A percentile compares a stretch with the other conserved stretches of the same genome.
Evolutionary conservation across 2,329 filamentous ascomycete species (phyloP).

Genomic region (Daldinia sp.): DNA sequence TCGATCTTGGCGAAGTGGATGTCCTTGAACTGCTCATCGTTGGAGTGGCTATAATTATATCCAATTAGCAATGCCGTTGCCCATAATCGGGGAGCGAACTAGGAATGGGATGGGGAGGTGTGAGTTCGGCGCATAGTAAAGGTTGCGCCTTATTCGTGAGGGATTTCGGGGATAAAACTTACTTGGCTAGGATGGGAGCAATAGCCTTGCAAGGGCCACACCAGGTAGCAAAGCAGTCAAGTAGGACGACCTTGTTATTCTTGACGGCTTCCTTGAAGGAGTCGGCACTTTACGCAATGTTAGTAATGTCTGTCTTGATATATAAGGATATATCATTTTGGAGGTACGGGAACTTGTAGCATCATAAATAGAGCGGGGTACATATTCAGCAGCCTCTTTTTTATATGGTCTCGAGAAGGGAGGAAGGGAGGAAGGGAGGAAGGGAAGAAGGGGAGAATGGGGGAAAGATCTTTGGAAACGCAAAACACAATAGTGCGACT

Average conservation of each 20-base stretch:
- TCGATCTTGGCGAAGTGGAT: slow-evolving; percentile 89
- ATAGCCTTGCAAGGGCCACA: slow-evolving; percentile 96
- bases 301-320: slow-evolving; percentile 20
- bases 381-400: not conserved
- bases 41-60: slow-evolving; percentile 59
- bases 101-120: not conserved
- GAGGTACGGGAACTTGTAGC: not conserved
- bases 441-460: no score
- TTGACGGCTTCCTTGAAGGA: slow-evolving; percentile 44
- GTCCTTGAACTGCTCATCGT: slow-evolving; percentile 62
- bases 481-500: slow-evolving; percentile 31
- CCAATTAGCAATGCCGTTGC: not conserved
- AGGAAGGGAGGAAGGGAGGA: no score
- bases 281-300: slow-evolving; percentile 39
- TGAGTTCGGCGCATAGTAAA: not conserved
- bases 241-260: slow-evolving; percentile 68
- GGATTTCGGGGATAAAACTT: slow-evolving; percentile 45
- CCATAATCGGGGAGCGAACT: no score
- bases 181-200: slow-evolving; percentile 76
- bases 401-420: not conserved
- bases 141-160: slow-evolving; percentile 13
- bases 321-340: not conserved
- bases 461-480: no score
- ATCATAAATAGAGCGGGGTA: slow-evolving; percentile 15
- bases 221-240: slow-evolving; percentile 91